Percentiles rank a stretch among this genome's conserved stretches.
These are phyloP conservation scores for Carex pumila DNA, from an alignment of 176 grass and related monocot species.

Conservation along the genomic window DNA sequence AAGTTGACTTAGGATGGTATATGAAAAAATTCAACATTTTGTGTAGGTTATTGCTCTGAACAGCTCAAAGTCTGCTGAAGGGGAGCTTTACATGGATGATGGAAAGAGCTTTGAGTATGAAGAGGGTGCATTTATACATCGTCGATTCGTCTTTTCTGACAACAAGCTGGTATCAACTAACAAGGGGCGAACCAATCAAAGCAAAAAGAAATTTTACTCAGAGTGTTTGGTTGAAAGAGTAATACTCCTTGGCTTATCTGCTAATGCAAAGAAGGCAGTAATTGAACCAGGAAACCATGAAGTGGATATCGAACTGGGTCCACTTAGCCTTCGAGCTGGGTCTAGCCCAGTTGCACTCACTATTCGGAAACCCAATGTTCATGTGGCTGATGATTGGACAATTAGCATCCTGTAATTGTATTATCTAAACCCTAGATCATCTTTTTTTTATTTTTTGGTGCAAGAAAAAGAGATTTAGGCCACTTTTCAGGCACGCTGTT, in stretches of 20 bases:
- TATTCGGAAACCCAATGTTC: conserved; percentile 66
- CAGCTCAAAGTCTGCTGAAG: conserved; percentile 70
- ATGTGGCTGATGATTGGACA: conserved; percentile 66
- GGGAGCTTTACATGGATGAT: conserved; percentile 89
- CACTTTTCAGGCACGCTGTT: neutral
- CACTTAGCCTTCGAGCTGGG: conserved; percentile 53
- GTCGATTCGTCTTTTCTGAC: conserved; percentile 65
- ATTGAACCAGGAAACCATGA: conserved; percentile 64
- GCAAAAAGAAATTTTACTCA: conserved; percentile 54
- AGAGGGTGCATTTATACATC: conserved; percentile 82
- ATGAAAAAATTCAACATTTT: neutral
- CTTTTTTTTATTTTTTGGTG: neutral
- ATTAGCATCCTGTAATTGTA: conserved; percentile 33
- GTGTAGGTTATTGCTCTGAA: conserved; percentile 84
- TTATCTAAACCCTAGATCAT: neutral
- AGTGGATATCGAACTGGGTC: conserved; percentile 56
- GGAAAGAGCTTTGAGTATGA: conserved; percentile 83
- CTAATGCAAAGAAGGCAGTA: conserved; percentile 65
- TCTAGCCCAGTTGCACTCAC: conserved; percentile 49
- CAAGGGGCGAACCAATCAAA: conserved; percentile 29
- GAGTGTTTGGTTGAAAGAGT: conserved; percentile 72
- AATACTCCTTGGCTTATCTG: conserved; percentile 61
- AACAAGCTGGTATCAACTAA: conserved; percentile 61
- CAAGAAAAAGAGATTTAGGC: neutral
- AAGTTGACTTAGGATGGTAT: neutral